These are phyloP conservation scores for Saprolegnia diclina DNA, from an alignment of 352 stramenopile species.

Conservation along the genomic window DNA sequence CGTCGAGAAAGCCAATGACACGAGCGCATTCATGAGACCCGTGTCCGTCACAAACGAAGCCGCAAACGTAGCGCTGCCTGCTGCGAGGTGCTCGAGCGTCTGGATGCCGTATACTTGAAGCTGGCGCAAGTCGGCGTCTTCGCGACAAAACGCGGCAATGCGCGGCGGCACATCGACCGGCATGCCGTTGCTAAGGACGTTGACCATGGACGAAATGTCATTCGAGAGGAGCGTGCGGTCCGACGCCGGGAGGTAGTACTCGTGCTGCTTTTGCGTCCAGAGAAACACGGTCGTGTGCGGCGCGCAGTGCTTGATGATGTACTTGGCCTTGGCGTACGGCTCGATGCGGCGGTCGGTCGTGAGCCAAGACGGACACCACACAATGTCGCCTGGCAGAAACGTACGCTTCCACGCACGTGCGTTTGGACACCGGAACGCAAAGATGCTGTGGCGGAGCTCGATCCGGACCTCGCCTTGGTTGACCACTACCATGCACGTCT, in stretches of 20 bases:
- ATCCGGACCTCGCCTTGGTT: slow-evolving; percentile 9
- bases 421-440: slow-evolving; percentile 2
- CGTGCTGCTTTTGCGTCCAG: slow-evolving; percentile 12
- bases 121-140: slow-evolving; percentile 1
- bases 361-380: slow-evolving; percentile 26
- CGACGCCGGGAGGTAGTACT: neutral
- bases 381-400: slow-evolving; percentile 17
- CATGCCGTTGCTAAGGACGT: neutral
- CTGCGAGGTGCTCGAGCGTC: neutral
- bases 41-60: neutral
- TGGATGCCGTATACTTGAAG: slow-evolving; percentile 4
- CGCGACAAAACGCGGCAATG: slow-evolving; percentile 4
- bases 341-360: slow-evolving; percentile 12
- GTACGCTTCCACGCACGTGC: slow-evolving; percentile 3
- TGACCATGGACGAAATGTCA: slow-evolving; percentile 10
- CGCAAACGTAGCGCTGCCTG: neutral
- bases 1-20: slow-evolving; percentile 6
- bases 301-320: neutral
- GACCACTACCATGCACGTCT: slow-evolving; percentile 1
- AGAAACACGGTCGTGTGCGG: slow-evolving; percentile 14
- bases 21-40: slow-evolving; percentile 11
- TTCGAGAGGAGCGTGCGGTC: neutral
- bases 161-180: neutral
- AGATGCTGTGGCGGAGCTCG: neutral
- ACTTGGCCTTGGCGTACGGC: neutral